Evolutionary conservation across 805 yeast genomes (phyloP).

Genomic region (Wickerhamiella parazyma): DNA sequence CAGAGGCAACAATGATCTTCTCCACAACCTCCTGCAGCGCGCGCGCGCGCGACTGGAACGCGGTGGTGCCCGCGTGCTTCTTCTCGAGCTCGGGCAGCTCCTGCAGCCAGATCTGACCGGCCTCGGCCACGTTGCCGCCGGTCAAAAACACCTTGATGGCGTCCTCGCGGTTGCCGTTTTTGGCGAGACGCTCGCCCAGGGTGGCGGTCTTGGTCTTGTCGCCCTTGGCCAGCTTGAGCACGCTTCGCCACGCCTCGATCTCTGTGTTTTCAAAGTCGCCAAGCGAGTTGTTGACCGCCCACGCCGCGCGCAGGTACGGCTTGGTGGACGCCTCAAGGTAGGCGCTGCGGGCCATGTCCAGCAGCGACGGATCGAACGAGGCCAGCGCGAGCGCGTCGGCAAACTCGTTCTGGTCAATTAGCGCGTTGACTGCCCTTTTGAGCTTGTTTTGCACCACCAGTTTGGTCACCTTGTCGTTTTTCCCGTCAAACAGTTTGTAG

Average conservation of each 20-base stretch:
- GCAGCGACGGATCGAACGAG: slow-evolving; percentile 34
- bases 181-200: slow-evolving; percentile 66
- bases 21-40: slow-evolving; percentile 73
- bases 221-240: slow-evolving; percentile 42
- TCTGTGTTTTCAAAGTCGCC: slow-evolving; percentile 59
- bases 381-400: slow-evolving; percentile 77
- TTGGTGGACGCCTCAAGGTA: slow-evolving; percentile 52
- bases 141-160: slow-evolving; percentile 70
- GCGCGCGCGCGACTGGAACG: slow-evolving; percentile 71
- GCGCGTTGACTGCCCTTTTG: slow-evolving; percentile 50
- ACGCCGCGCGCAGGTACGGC: slow-evolving; percentile 60
- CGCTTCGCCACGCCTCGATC: slow-evolving; percentile 68
- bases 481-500: slow-evolving; percentile 22
- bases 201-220: slow-evolving; percentile 18
- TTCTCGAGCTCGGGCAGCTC: slow-evolving; percentile 46
- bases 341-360: slow-evolving; percentile 54
- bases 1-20: slow-evolving; percentile 56
- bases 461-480: slow-evolving; percentile 28
- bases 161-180: slow-evolving; percentile 42
- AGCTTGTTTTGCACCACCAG: slow-evolving; percentile 49
- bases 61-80: slow-evolving; percentile 34
- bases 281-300: slow-evolving; percentile 39
- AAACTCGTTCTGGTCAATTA: slow-evolving; percentile 49
- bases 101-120: slow-evolving; percentile 68
- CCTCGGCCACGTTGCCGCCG: slow-evolving; percentile 67